A percentile compares a stretch with the other conserved stretches of the same genome.
These are phyloP conservation scores for Boletus sensibilis DNA, from an alignment of 768 basidiomycete species.

Conservation along the genomic window DNA sequence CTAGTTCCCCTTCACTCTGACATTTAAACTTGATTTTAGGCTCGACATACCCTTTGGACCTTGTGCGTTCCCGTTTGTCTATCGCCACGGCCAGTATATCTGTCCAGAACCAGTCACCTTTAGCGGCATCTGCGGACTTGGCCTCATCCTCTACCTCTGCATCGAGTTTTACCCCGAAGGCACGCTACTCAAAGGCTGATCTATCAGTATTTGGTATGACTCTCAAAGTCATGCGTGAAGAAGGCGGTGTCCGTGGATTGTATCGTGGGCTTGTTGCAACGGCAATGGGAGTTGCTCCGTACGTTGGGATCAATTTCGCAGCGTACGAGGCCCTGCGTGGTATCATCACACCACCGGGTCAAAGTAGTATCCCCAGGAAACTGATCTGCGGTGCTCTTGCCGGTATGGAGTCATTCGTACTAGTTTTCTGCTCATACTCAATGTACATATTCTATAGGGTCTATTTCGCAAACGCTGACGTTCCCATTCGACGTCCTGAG, in stretches of 20 bases:
- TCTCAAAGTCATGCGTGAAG: constrained; percentile 83
- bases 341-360: constrained; percentile 77
- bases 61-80: constrained; percentile 88
- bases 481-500: constrained; percentile 95
- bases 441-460: constrained; percentile 44
- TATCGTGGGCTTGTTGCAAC: constrained; percentile 87
- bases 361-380: constrained; percentile 66
- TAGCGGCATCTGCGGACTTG: constrained; percentile 23
- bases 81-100: constrained; percentile 87
- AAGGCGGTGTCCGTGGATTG: constrained; percentile 84
- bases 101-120: constrained; percentile 29
- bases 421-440: constrained; percentile 4
- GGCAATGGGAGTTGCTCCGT: constrained; percentile 86
- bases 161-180: constrained; percentile 30
- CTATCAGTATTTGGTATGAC: constrained; percentile 88
- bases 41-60: constrained; percentile 89
- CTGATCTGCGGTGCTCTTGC: constrained; percentile 84
- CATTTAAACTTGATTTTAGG: constrained; percentile 40
- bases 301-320: constrained; percentile 91
- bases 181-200: constrained; percentile 49
- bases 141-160: constrained; percentile 43
- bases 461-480: constrained; percentile 90
- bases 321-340: constrained; percentile 83
- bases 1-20: constrained; percentile 7
- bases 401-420: constrained; percentile 42